Conservation (phyloP, 495 filamentous ascomycete species). For the Lasiosphaeria ovina region DNA sequence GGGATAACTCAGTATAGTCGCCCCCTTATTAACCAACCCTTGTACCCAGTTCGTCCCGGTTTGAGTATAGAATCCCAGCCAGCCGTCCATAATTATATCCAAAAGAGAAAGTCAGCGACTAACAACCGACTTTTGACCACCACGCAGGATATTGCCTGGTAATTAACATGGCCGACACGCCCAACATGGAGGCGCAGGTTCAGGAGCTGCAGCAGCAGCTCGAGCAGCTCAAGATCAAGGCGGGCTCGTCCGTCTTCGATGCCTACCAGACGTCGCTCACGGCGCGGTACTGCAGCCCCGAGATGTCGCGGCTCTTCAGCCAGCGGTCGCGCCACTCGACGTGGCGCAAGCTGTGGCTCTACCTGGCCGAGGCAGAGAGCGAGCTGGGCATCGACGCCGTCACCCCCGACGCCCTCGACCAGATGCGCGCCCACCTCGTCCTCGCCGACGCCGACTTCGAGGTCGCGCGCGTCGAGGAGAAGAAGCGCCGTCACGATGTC, state of each 20-base stretch:
- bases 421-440: constrained; percentile 69
- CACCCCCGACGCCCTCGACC: constrained; percentile 64
- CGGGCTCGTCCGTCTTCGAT: neutral
- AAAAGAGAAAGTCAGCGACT: no score
- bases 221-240: neutral
- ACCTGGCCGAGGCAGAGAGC: constrained; percentile 79
- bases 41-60: no score
- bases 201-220: neutral
- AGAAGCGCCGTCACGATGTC: constrained; percentile 53
- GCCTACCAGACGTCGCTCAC: constrained; percentile 61
- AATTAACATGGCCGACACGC: neutral
- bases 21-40: no score
- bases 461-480: constrained; percentile 73
- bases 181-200: neutral
- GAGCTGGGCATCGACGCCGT: constrained; percentile 63
- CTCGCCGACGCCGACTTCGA: constrained; percentile 80
- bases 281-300: constrained; percentile 65
- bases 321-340: constrained; percentile 67
- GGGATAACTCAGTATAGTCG: no score
- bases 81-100: no score
- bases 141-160: neutral
- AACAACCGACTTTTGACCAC: no score
- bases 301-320: constrained; percentile 66
- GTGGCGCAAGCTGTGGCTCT: constrained; percentile 80
- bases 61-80: no score